Evolutionary conservation across 1,284 basidiomycete species (phyloP).

Genomic region (Agroathelia rolfsii): DNA sequence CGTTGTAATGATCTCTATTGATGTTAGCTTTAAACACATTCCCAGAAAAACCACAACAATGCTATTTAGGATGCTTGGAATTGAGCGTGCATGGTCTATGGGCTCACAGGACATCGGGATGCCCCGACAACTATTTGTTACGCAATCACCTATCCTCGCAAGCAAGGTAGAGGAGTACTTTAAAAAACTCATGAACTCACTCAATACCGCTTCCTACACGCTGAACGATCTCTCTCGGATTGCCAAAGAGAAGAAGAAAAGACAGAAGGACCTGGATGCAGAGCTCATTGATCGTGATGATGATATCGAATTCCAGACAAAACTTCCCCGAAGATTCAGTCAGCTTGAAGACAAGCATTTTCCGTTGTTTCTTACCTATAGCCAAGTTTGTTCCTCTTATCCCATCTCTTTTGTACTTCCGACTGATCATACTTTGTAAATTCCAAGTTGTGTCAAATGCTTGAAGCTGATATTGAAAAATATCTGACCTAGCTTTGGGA

Average conservation of each 20-base stretch:
- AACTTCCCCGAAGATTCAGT: constrained; percentile 49
- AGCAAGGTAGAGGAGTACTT: constrained; percentile 61
- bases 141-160: constrained; percentile 56
- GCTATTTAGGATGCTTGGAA: constrained; percentile 63
- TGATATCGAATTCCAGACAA: constrained; percentile 29
- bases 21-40: constrained; percentile 6
- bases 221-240: constrained; percentile 25
- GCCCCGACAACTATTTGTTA: constrained; percentile 64
- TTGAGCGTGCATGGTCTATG: constrained; percentile 41
- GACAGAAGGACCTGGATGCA: constrained; percentile 18
- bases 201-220: constrained; percentile 29
- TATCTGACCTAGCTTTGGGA: too few species aligned
- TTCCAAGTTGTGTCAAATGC: constrained; percentile 29
- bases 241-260: constrained; percentile 15
- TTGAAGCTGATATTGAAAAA: constrained; percentile 30
- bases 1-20: not conserved
- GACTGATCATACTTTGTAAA: constrained; percentile 7
- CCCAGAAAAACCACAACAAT: constrained; percentile 66
- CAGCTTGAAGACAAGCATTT: constrained; percentile 52
- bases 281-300: constrained; percentile 41
- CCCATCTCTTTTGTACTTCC: constrained; percentile 7
- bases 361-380: constrained; percentile 61
- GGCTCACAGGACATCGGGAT: constrained; percentile 21
- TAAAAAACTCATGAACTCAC: constrained; percentile 37
- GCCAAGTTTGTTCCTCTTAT: constrained; percentile 33